Conservation (phyloP, 2,329 filamentous ascomycete genomes). For the Colletotrichum tofieldiae region DNA sequence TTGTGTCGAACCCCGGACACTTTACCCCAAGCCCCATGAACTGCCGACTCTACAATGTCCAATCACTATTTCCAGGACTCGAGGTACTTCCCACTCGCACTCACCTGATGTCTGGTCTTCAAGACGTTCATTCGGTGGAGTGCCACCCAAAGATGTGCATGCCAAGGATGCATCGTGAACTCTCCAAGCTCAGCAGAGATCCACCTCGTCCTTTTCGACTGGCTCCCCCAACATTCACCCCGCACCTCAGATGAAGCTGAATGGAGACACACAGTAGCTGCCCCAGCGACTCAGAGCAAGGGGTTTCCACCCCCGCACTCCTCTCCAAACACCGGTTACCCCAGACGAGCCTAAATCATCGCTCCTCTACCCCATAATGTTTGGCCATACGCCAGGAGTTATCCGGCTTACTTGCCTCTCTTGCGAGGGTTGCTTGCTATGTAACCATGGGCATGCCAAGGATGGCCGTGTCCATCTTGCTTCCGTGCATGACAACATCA, state of each 20-base stretch:
- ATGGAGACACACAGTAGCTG: constrained; percentile 14
- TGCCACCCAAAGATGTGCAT: constrained; percentile 1
- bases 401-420: background rate
- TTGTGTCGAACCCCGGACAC: constrained; percentile 28
- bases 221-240: constrained; percentile 35
- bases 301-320: constrained; percentile 32
- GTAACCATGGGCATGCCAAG: constrained; percentile 18
- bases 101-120: background rate
- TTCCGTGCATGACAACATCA: constrained; percentile 16
- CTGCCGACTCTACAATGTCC: background rate
- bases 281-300: constrained; percentile 21
- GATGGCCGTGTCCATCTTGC: constrained; percentile 1
- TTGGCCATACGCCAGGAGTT: background rate
- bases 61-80: constrained; percentile 8
- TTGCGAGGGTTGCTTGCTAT: constrained; percentile 3
- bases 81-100: background rate
- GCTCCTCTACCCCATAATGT: background rate
- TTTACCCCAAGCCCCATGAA: constrained; percentile 9
- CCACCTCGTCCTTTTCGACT: constrained; percentile 30
- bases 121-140: constrained; percentile 9
- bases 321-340: constrained; percentile 35
- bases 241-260: constrained; percentile 24
- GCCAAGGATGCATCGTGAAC: constrained; percentile 25
- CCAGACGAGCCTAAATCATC: background rate
- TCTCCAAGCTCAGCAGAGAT: constrained; percentile 20